Evolutionary conservation across 768 basidiomycete genomes (phyloP).

Genomic region (Mycena polygramma): DNA sequence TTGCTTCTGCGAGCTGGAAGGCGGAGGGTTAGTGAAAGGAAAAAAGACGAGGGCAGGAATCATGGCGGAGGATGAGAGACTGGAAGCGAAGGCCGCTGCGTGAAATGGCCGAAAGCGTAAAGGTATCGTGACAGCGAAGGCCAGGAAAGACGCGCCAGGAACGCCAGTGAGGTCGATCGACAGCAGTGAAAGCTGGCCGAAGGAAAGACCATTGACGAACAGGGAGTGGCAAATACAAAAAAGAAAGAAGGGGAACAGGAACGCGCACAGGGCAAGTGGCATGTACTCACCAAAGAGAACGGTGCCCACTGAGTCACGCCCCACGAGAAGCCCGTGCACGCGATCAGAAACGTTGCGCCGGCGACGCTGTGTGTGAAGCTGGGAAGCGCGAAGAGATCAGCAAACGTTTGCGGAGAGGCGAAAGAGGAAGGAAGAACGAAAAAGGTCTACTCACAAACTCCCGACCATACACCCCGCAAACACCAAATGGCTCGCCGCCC

Average conservation of each 20-base stretch:
- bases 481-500: constrained; percentile 82
- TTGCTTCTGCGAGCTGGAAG: constrained; percentile 84
- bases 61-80: too few relatives aligned
- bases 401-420: not conserved
- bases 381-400: not conserved
- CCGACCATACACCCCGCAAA: constrained; percentile 85
- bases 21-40: not conserved
- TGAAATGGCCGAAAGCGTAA: too few relatives aligned
- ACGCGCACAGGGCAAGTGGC: not conserved
- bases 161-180: too few relatives aligned
- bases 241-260: too few relatives aligned
- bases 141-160: too few relatives aligned
- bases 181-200: too few relatives aligned
- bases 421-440: not conserved
- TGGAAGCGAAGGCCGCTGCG: too few relatives aligned
- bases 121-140: too few relatives aligned
- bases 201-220: too few relatives aligned
- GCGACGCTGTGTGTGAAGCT: constrained; percentile 80
- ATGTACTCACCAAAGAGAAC: constrained; percentile 79
- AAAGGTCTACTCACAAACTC: constrained; percentile 78
- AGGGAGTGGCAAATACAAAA: too few relatives aligned
- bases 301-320: constrained; percentile 95
- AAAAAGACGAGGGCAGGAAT: too few relatives aligned
- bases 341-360: constrained; percentile 82
- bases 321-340: constrained; percentile 91